Evolutionary conservation across 2,329 filamentous ascomycete species (phyloP).

Genomic region (Microcyclosporella mali): DNA sequence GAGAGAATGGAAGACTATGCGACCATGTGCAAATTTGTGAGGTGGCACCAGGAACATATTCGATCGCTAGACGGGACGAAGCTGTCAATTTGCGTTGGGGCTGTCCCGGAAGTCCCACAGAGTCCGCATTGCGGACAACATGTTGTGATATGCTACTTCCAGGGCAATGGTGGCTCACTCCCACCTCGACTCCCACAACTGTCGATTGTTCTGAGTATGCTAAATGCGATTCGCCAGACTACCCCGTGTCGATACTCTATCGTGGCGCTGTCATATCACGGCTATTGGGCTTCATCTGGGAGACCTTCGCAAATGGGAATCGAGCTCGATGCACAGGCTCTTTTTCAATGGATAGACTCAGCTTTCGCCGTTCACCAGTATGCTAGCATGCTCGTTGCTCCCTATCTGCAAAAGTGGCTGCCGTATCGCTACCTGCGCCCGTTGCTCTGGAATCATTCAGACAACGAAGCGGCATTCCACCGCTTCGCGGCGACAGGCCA

Average conservation of each 20-base stretch:
- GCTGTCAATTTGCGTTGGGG: slow-evolving; percentile 54
- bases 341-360: slow-evolving; percentile 55
- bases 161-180: slow-evolving; percentile 43
- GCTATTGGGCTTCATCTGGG: slow-evolving; percentile 72
- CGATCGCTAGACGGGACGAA: slow-evolving; percentile 59
- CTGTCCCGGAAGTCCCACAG: slow-evolving; percentile 3
- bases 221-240: slow-evolving; percentile 25
- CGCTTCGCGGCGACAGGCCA: slow-evolving; percentile 29
- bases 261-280: slow-evolving; percentile 55
- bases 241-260: slow-evolving; percentile 20
- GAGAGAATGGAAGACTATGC: slow-evolving; percentile 62
- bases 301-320: slow-evolving; percentile 65
- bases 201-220: slow-evolving; percentile 40
- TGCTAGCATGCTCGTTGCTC: slow-evolving; percentile 63
- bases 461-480: slow-evolving; percentile 39
- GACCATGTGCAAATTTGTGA: slow-evolving; percentile 53
- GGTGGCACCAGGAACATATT: slow-evolving; percentile 60
- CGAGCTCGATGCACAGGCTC: slow-evolving; percentile 60
- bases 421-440: slow-evolving; percentile 70
- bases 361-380: slow-evolving; percentile 56
- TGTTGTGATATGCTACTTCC: slow-evolving; percentile 44
- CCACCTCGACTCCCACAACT: slow-evolving; percentile 44
- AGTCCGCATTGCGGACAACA: slow-evolving; percentile 16
- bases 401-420: slow-evolving; percentile 75
- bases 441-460: slow-evolving; percentile 60